Percentiles rank a stretch among this genome's conserved stretches.
phyloP scores from a whole-genome alignment of 768 basidiomycete genomes.

The Boletus rubescentipes region DNA sequence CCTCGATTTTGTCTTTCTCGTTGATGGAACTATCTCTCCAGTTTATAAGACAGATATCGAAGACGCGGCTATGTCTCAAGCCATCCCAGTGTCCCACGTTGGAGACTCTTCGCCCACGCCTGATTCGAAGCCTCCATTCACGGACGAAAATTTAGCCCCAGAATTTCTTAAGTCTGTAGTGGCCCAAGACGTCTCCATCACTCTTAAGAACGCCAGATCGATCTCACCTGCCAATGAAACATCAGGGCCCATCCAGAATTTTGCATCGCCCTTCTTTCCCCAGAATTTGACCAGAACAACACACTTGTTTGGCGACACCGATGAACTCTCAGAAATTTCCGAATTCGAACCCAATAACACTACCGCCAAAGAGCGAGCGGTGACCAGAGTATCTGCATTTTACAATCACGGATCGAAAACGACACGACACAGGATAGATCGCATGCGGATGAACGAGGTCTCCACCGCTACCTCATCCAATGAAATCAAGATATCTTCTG shows the following conservation, averaged over 20 bases:
- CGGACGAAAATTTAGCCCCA: not conserved
- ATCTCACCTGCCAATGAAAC: not conserved
- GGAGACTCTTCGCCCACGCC: not conserved
- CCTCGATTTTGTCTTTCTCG: not conserved
- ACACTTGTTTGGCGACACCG: conserved; percentile 15
- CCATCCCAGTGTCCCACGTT: not conserved
- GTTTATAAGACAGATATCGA: conserved; percentile 32
- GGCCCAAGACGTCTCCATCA: not conserved
- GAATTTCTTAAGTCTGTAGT: not conserved
- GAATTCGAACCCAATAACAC: conserved; percentile 22
- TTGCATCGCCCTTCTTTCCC: not conserved
- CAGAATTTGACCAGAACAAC: not conserved
- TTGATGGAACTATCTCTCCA: conserved; percentile 1
- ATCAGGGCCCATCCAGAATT: not conserved
- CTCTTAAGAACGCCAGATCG: not conserved
- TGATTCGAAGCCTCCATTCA: not conserved
- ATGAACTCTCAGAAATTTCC: conserved; percentile 36
- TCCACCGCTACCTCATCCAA: not conserved
- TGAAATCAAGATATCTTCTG: not conserved
- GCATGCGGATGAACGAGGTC: conserved; percentile 15
- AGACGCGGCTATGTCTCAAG: conserved; percentile 9
- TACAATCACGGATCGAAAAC: not conserved
- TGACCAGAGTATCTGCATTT: not conserved
- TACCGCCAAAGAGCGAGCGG: not conserved
- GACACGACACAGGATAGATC: not conserved